Evolutionary conservation across 495 filamentous ascomycete species (phyloP).

Genomic region (Choiromyces venosus): DNA sequence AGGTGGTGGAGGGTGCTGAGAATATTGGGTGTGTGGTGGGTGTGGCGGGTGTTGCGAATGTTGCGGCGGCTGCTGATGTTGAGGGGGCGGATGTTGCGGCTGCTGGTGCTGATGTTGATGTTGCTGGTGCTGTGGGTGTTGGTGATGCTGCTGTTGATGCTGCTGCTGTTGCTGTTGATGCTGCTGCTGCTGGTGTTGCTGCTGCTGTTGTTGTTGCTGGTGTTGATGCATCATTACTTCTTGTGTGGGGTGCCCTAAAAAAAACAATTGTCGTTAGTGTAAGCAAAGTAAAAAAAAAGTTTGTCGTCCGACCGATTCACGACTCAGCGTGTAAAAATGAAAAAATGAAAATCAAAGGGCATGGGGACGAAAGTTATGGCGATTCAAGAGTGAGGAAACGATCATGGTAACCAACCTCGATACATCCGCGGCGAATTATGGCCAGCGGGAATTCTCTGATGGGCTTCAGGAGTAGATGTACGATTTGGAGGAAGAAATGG

Average conservation of each 20-base stretch:
- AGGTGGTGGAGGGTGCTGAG: constrained; percentile 11
- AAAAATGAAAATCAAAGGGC: neutral
- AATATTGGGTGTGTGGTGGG: neutral
- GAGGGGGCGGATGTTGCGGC: constrained; percentile 8
- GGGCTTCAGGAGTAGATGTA: constrained; percentile 37
- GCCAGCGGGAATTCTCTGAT: constrained; percentile 33
- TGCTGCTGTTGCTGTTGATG: neutral
- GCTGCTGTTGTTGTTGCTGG: constrained; percentile 18
- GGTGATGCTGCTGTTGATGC: neutral
- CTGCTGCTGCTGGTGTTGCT: neutral
- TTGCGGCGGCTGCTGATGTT: constrained; percentile 19
- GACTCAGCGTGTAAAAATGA: constrained; percentile 23
- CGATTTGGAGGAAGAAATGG: constrained; percentile 36
- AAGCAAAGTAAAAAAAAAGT: constrained; percentile 16
- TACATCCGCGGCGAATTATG: constrained; percentile 35
- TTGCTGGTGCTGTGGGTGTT: constrained; percentile 19
- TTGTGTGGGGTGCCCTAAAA: constrained; percentile 19
- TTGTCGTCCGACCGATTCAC: constrained; percentile 28
- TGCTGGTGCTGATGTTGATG: constrained; percentile 12
- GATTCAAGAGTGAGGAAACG: constrained; percentile 13
- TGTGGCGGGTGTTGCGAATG: constrained; percentile 7
- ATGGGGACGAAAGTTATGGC: constrained; percentile 19
- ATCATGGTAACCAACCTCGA: constrained; percentile 36
- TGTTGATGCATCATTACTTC: constrained; percentile 37
- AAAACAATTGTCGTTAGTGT: neutral